phyloP scores from a whole-genome alignment of 352 stramenopile species.

The Peronospora farinosa region DNA sequence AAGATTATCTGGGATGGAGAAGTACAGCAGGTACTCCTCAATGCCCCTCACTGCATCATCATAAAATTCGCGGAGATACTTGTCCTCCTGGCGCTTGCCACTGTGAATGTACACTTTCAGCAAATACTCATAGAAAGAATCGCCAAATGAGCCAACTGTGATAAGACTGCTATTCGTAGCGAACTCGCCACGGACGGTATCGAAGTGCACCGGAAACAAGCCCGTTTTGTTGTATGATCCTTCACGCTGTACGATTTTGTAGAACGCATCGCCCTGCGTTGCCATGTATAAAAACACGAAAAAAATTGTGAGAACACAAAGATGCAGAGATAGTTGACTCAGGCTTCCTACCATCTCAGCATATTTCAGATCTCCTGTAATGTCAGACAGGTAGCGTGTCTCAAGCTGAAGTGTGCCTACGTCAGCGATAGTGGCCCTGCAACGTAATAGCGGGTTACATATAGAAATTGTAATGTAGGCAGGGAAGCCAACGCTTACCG shows the following conservation, averaged over 20 bases:
- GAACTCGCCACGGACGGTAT: conserved; percentile 30
- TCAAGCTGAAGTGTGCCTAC: conserved; percentile 84
- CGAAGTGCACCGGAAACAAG: conserved; percentile 86
- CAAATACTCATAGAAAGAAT: conserved; percentile 98
- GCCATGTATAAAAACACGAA: not conserved
- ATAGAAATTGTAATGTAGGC: not conserved
- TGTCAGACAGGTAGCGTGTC: conserved; percentile 66
- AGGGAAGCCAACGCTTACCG: conserved; percentile 17
- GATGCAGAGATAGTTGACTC: not conserved
- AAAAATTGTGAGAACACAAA: conserved; percentile 1
- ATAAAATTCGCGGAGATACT: conserved; percentile 84
- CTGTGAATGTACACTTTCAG: conserved; percentile 97
- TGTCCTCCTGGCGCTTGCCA: conserved; percentile 62
- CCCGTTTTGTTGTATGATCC: conserved; percentile 71
- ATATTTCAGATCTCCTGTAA: conserved; percentile 76
- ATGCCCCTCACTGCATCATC: conserved; percentile 91
- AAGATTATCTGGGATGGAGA: conserved; percentile 49
- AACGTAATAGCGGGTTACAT: not conserved
- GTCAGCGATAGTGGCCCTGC: conserved; percentile 70
- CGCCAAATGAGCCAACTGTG: conserved; percentile 89
- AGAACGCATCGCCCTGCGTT: conserved; percentile 66
- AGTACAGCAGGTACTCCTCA: conserved; percentile 85
- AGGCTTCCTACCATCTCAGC: conserved; percentile 38
- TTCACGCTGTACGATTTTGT: conserved; percentile 61
- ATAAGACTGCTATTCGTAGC: conserved; percentile 14